A percentile compares a stretch with the other conserved stretches of the same genome.
These are phyloP conservation scores for Blepharisma japonicum DNA, from an alignment of 73 alveolate species.

Conservation along the genomic window DNA sequence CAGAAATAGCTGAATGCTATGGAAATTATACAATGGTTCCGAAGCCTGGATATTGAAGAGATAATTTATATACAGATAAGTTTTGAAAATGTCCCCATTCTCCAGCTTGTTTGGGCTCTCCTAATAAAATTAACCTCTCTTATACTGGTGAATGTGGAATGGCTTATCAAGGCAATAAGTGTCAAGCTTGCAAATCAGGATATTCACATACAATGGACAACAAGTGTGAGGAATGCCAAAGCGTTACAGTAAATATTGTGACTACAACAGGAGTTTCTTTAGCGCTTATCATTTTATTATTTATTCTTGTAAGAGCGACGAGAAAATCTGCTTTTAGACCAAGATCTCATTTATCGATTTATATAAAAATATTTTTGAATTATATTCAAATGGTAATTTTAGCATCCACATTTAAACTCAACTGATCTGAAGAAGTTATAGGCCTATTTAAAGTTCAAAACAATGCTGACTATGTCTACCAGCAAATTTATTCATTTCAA, in stretches of 20 bases:
- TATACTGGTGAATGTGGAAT: neutral
- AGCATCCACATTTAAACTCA: constrained; percentile 50
- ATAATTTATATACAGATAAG: neutral
- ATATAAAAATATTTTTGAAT: constrained; percentile 54
- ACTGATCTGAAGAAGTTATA: constrained; percentile 51
- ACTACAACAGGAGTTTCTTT: neutral
- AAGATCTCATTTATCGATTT: constrained; percentile 33
- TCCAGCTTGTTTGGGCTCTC: neutral
- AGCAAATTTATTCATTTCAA: constrained; percentile 50
- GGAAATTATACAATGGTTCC: neutral
- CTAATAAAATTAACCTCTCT: neutral
- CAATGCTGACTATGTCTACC: constrained; percentile 40
- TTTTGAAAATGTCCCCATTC: constrained; percentile 43
- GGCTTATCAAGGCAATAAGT: neutral
- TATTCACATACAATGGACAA: neutral
- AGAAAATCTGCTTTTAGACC: neutral
- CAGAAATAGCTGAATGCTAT: neutral
- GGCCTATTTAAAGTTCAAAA: constrained; percentile 37
- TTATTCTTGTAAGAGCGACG: neutral
- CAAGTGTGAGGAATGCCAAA: neutral
- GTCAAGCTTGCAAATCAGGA: neutral
- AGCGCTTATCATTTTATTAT: neutral
- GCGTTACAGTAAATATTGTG: neutral
- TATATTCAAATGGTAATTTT: constrained; percentile 47
- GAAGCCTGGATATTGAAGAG: neutral